These are phyloP conservation scores for Lipomyces orientalis DNA, from an alignment of 805 yeast genomes.

Conservation along the genomic window DNA sequence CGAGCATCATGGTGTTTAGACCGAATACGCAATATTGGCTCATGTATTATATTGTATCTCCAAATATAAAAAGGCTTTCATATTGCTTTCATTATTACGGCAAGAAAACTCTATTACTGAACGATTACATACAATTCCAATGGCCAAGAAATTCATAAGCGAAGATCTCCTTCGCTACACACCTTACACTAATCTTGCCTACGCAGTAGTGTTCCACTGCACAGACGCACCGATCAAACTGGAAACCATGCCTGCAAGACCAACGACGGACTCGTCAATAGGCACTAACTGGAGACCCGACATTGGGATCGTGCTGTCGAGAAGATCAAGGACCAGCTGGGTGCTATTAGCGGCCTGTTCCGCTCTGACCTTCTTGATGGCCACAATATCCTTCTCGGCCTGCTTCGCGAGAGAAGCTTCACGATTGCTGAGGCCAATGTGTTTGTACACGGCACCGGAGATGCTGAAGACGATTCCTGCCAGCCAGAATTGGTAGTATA, in stretches of 20 bases:
- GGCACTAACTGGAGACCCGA: conserved; percentile 65
- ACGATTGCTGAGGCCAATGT: conserved; percentile 52
- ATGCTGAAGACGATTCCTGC: conserved; percentile 69
- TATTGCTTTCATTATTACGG: not conserved
- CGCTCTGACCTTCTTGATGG: conserved; percentile 49
- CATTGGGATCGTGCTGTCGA: conserved; percentile 77
- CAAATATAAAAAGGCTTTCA: not conserved
- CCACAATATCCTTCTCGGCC: conserved; percentile 49
- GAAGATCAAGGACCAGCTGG: conserved; percentile 74
- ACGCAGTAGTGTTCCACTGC: conserved; percentile 39
- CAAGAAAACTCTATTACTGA: not conserved
- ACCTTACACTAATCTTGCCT: not conserved
- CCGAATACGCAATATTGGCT: not conserved
- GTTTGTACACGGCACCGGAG: conserved; percentile 61
- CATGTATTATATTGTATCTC: not conserved
- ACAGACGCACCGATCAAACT: conserved; percentile 68
- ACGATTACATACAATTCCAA: not conserved
- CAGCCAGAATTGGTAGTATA: conserved; percentile 78
- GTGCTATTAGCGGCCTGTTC: conserved; percentile 58
- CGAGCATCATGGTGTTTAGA: conserved; percentile 1
- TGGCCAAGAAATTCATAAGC: conserved; percentile 5
- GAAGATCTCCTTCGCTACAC: not conserved
- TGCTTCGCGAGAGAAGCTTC: conserved; percentile 43
- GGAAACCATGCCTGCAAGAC: conserved; percentile 83
- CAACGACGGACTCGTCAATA: conserved; percentile 78